Percentiles rank a stretch among this genome's conserved stretches.
phyloP scores from a whole-genome alignment of 352 stramenopile genomes.

The Thraustotheca clavata region DNA sequence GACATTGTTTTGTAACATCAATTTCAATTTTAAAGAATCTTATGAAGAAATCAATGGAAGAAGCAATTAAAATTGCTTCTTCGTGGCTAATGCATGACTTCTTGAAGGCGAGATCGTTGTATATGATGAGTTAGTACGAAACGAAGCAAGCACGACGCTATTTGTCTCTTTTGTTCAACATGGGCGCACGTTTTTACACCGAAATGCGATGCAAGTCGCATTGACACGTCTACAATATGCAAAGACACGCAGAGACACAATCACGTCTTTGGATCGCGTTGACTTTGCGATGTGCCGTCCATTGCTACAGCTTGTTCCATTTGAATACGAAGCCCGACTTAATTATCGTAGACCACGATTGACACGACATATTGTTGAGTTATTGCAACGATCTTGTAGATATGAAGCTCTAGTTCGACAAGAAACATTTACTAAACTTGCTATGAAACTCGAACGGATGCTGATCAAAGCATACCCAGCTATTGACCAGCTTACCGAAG shows the following conservation, averaged over 20 bases:
- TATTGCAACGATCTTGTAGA: neutral
- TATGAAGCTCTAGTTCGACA: neutral
- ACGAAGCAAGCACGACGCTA: too few relatives aligned
- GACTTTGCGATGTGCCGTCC: neutral
- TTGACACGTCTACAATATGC: neutral
- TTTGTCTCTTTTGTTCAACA: too few relatives aligned
- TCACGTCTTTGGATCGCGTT: neutral
- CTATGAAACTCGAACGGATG: constrained; percentile 3
- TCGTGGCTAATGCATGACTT: too few relatives aligned
- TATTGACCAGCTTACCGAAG: neutral
- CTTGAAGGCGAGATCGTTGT: too few relatives aligned
- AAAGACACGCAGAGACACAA: constrained; percentile 5
- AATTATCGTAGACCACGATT: neutral
- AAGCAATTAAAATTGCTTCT: too few relatives aligned
- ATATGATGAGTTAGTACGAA: too few relatives aligned
- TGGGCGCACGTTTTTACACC: constrained; percentile 12
- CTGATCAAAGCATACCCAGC: neutral
- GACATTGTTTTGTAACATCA: too few relatives aligned
- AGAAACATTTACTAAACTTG: neutral
- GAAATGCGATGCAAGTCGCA: neutral
- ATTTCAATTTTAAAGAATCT: too few relatives aligned
- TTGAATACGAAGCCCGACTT: neutral
- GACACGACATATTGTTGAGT: neutral
- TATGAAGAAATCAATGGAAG: too few relatives aligned
- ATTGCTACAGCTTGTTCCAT: neutral